Evolutionary conservation across 495 filamentous ascomycete species (phyloP), one percentile per base, ranked within the genome.

Genomic region (Podospora pseudoanserina): DNA sequence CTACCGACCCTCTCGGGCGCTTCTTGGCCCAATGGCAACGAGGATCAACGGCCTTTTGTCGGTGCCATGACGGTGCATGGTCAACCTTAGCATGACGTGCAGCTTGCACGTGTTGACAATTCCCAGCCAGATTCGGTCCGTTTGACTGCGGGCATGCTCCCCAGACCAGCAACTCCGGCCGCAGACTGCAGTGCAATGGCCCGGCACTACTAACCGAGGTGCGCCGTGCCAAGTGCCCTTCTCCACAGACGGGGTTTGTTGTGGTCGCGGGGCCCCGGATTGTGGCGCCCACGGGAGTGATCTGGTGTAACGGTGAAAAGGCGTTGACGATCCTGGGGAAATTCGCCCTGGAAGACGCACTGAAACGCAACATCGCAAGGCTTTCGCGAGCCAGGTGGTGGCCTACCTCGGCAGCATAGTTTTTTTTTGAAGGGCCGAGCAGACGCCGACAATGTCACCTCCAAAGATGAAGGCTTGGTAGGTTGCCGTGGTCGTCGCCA

Each of bases 201-300:
- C 63, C 56, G 56, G 55, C 58, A 65, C 34, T 64, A 64, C 28
- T 53, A 44, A 27, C 13, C 67, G 30, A 49, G 34, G 15, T 7
- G 15, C 61, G 27, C 61, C 27, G 32, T 11, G 27, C 61, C 61
- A 63, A 63, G 61, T 16, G 30, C 32, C 34, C 59, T 63, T 34
- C 61, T 32, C 61, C 61, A 63, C 61, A 63, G 7, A 19, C 23
- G n/a, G 32, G 49, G 18, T 16, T 63, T 15, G 55, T 5, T 7
- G 55, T 5, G 55, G 23, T 19, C 32, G 60, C 60, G 72, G 72
- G 70, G 72, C 72, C 72, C 72, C 72, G 64, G 72, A 72, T 69
- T 69, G 30, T 65, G 63, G 57, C 34, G 26, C 55, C 26, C 23
- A 34, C 54, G 54, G 53, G n/a, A 66, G 57, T 32, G 30, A 32